Base-by-base conservation (phyloP, 768 basidiomycete species). In the Russula griseocarnosa region DNA sequence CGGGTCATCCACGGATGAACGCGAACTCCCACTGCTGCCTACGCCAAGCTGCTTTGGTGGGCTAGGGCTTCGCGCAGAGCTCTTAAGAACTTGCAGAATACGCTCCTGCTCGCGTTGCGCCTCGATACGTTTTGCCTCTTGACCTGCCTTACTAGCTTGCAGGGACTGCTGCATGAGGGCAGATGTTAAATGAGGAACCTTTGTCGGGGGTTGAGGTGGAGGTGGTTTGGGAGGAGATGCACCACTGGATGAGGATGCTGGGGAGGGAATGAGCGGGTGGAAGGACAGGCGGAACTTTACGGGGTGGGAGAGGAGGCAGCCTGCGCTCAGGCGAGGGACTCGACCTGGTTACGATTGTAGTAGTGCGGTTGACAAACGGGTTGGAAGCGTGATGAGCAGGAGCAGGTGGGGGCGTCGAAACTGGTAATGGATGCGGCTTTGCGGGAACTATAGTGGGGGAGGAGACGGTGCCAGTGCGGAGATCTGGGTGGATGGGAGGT, bases 91-190 rank as follows among this genome's bases (percentile, higher is more conserved):
- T 72, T 86, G 83, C 64, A 90, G 76, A 22, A 90, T 81, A 11
- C 89, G 78, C 70, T 87, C 86, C 67, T 83, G 82, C 72, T 88
- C 87, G 20, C 89, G 77, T 66, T 82, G 79, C 47, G 83, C 83
- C 69, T 90, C 86, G 0, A 83, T 85, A 54, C 82, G 82, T 73
- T 90, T 88, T 74, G 89, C 77, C 5, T 80, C 81, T 72, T 88
- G 85, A 1, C 83, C 90, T 0, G 83, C 81, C 69, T 88, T 88
- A 62, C 82, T 85, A 7, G 90, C 90, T 58, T 87, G 84, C 0
- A 92, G 75, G 24, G 83, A 85, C 73, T 91, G 88, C 63, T 82
- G 81, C 76, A 89, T 89, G n/a, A 89, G 75, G 0, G 81, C 79
- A 13, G 84, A 86, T 26, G 83, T 84, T 32, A 83, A 74, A 59